Conservation (phyloP, 2,329 filamentous ascomycete species). For the Colletotrichum higginsianum region DNA sequence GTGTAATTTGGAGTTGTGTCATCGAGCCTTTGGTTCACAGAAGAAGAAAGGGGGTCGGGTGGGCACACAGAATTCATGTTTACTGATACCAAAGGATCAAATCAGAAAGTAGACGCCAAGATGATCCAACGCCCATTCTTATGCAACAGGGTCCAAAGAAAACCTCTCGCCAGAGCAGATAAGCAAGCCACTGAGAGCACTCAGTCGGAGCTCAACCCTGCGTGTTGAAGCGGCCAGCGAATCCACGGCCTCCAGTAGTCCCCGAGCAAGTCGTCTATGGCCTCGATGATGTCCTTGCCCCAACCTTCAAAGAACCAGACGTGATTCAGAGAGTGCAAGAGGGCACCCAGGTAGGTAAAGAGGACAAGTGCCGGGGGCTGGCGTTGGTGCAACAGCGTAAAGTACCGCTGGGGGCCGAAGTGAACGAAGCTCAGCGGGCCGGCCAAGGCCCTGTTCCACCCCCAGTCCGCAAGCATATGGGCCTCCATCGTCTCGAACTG, state of each 20-base stretch:
- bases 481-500: constrained; percentile 42
- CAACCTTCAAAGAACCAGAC: constrained; percentile 44
- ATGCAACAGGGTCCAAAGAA: too few species aligned
- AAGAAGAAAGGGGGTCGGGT: too few species aligned
- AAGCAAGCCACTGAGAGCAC: too few species aligned
- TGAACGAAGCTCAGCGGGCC: constrained; percentile 43
- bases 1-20: too few species aligned
- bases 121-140: too few species aligned
- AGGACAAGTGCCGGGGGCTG: constrained; percentile 42
- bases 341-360: constrained; percentile 43
- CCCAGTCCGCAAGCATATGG: constrained; percentile 23
- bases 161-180: too few species aligned
- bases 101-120: too few species aligned
- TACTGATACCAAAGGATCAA: too few species aligned
- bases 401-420: constrained; percentile 42
- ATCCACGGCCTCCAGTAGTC: constrained; percentile 43
- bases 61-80: too few species aligned
- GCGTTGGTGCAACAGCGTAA: constrained; percentile 44
- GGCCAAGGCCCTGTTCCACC: constrained; percentile 43
- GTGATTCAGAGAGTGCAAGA: constrained; percentile 33
- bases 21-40: too few species aligned
- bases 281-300: constrained; percentile 44
- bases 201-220: not conserved
- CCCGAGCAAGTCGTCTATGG: constrained; percentile 43
- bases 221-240: constrained; percentile 29